Evolutionary conservation across 2,329 filamentous ascomycete species (phyloP), one percentile per base, ranked within the genome.

Genomic region (Curvularia hawaiiensis): DNA sequence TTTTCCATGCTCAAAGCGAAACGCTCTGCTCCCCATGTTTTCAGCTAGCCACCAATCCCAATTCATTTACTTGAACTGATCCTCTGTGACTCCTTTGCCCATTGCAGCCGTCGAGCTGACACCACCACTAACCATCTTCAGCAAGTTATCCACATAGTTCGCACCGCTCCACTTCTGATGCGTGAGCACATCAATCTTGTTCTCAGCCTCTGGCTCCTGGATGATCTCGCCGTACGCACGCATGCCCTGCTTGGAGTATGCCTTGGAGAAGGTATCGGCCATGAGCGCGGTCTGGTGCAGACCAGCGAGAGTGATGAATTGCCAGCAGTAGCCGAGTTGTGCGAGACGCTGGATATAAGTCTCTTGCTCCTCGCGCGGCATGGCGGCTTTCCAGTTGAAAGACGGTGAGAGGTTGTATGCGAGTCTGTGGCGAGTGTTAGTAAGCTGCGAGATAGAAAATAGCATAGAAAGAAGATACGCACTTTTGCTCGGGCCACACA

Each of bases 301-400:
- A 67, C 95, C 95, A 5, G 94, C 95, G 46, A 99, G 87, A n/a
- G 95, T 99, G 83, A 99, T 99, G 84, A 99, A 99, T 79, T 99
- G 95, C 95, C 95, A 99, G 86, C 92, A 96, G 86, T 99, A 99
- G 62, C 95, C 95, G 48, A 99, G 86, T 62, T 82, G 73, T 60
- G 88, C 92, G 40, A 99, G 90, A 41, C 95, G 91, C 62, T 88
- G 83, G 82, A 99, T 99, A 82, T 98, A 99, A 20, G 95, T 99
- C 82, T 97, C 92, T 81, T 99, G 95, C 77, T 98, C 94, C 52
- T 85, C 84, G 65, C 90, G 87, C 44, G 91, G 85, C 93, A 97
- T 97, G 70, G 94, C 95, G 57, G 92, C 85, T 84, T 98, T 98
- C 95, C 95, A 99, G 87, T 99, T 99, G 89, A 99, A 99, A 3